These are phyloP conservation scores for Trichoderma reesei DNA, from an alignment of 495 filamentous ascomycete species.

Conservation along the genomic window DNA sequence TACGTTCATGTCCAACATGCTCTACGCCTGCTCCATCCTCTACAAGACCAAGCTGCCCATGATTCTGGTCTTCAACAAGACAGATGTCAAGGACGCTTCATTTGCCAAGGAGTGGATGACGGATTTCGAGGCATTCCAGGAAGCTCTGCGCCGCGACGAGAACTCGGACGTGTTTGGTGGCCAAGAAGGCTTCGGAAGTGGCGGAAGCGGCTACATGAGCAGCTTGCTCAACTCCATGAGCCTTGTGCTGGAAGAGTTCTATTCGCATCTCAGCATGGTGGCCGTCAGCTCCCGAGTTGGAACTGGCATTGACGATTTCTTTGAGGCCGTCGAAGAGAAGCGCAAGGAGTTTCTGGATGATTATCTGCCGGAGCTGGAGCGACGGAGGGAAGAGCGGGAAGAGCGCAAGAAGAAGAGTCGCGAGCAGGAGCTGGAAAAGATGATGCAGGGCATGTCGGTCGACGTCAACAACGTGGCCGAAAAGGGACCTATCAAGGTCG, in stretches of 20 bases:
- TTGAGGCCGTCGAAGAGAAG: slow-evolving; percentile 77
- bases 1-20: slow-evolving; percentile 99
- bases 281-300: slow-evolving; percentile 91
- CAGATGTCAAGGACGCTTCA: slow-evolving; percentile 78
- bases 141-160: slow-evolving; percentile 71
- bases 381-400: slow-evolving; percentile 62
- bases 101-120: slow-evolving; percentile 99
- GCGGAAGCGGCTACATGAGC: slow-evolving; percentile 93
- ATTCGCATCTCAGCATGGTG: slow-evolving; percentile 81
- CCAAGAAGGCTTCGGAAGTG: slow-evolving; percentile 51
- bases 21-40: slow-evolving; percentile 94
- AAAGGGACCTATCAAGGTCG: slow-evolving; percentile 9
- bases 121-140: slow-evolving; percentile 93
- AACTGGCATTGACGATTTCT: slow-evolving; percentile 84
- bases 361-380: slow-evolving; percentile 86
- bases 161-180: slow-evolving; percentile 66
- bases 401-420: slow-evolving; percentile 56
- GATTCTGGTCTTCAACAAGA: slow-evolving; percentile 98
- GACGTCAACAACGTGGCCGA: slow-evolving; percentile 20
- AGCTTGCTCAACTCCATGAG: slow-evolving; percentile 94
- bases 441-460: slow-evolving; percentile 93
- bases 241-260: slow-evolving; percentile 95
- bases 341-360: slow-evolving; percentile 81
- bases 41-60: slow-evolving; percentile 98
- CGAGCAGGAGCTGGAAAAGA: slow-evolving; percentile 72